A percentile compares a stretch with the other conserved stretches of the same genome.
These are phyloP conservation scores for Neurospora sp. DNA, from an alignment of 2,329 filamentous ascomycete species.

Conservation along the genomic window DNA sequence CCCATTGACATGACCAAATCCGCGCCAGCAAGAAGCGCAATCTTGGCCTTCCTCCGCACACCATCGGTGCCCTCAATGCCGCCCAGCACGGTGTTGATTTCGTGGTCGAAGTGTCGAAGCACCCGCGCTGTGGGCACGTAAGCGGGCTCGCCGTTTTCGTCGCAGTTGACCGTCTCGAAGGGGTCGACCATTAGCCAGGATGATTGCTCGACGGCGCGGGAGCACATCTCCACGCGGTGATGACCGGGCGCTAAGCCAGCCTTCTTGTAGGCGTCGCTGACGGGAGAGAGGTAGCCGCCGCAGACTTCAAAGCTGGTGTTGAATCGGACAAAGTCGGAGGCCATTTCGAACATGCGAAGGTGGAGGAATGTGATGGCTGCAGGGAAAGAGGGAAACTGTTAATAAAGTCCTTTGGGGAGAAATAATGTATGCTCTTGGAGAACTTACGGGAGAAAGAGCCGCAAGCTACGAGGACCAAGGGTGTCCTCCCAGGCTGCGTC, in stretches of 20 bases:
- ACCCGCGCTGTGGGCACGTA: slow-evolving; percentile 87
- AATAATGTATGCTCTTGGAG: neutral
- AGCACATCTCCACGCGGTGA: slow-evolving; percentile 77
- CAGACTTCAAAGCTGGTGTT: slow-evolving; percentile 62
- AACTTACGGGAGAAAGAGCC: slow-evolving; percentile 25
- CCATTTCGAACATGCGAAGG: slow-evolving; percentile 29
- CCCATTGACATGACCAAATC: slow-evolving; percentile 46
- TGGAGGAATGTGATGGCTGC: slow-evolving; percentile 22
- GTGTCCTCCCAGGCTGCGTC: slow-evolving; percentile 20
- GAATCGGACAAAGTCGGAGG: slow-evolving; percentile 27
- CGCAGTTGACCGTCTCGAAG: slow-evolving; percentile 64
- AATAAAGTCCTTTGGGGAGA: slow-evolving; percentile 4
- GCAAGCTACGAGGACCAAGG: slow-evolving; percentile 27
- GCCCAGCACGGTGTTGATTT: slow-evolving; percentile 71
- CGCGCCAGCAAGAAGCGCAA: slow-evolving; percentile 69
- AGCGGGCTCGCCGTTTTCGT: slow-evolving; percentile 42
- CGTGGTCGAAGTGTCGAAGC: slow-evolving; percentile 81
- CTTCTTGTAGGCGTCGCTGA: slow-evolving; percentile 58
- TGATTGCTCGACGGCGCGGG: slow-evolving; percentile 65
- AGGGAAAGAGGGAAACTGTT: neutral
- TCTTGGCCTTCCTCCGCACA: slow-evolving; percentile 56
- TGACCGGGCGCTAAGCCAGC: slow-evolving; percentile 63
- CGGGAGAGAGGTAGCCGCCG: slow-evolving; percentile 76
- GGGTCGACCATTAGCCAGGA: slow-evolving; percentile 81
- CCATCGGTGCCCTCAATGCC: slow-evolving; percentile 64